Evolutionary conservation across 2,329 filamentous ascomycete genomes (phyloP).

Genomic region (Botrytis medusae): DNA sequence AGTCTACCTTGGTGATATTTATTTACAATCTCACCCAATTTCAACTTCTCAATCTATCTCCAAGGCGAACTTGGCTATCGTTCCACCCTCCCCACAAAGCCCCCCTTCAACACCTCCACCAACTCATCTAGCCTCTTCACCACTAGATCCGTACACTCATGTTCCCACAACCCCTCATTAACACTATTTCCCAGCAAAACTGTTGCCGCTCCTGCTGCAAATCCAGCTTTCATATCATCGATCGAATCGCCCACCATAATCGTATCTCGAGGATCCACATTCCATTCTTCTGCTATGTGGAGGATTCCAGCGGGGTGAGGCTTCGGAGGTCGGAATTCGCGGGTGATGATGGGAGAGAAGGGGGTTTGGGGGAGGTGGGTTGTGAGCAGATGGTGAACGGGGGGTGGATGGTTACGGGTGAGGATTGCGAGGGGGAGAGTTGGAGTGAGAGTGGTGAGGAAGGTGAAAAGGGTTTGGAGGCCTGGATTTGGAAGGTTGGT

Average conservation of each 20-base stretch:
- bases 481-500: slow-evolving; percentile 76
- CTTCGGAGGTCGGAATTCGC: slow-evolving; percentile 80
- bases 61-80: slow-evolving; percentile 16
- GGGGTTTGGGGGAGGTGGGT: slow-evolving; percentile 69
- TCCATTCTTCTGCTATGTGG: slow-evolving; percentile 80
- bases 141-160: slow-evolving; percentile 75
- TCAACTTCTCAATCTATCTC: background rate
- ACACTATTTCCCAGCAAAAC: slow-evolving; percentile 84
- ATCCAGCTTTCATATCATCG: slow-evolving; percentile 90
- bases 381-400: slow-evolving; percentile 70
- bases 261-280: slow-evolving; percentile 36
- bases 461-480: slow-evolving; percentile 74
- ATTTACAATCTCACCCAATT: background rate
- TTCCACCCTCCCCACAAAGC: slow-evolving; percentile 58
- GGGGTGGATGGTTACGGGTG: slow-evolving; percentile 87
- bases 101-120: slow-evolving; percentile 70
- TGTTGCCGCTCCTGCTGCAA: slow-evolving; percentile 80
- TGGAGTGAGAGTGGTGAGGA: slow-evolving; percentile 60
- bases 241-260: slow-evolving; percentile 67
- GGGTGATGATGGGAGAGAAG: slow-evolving; percentile 79
- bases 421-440: slow-evolving; percentile 78
- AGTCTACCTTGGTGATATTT: background rate
- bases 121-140: slow-evolving; percentile 74
- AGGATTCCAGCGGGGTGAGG: slow-evolving; percentile 84
- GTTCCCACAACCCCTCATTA: slow-evolving; percentile 68